Evolutionary conservation across 2,329 filamentous ascomycete genomes (phyloP).

Genomic region (Aspergillus novofumigatus): DNA sequence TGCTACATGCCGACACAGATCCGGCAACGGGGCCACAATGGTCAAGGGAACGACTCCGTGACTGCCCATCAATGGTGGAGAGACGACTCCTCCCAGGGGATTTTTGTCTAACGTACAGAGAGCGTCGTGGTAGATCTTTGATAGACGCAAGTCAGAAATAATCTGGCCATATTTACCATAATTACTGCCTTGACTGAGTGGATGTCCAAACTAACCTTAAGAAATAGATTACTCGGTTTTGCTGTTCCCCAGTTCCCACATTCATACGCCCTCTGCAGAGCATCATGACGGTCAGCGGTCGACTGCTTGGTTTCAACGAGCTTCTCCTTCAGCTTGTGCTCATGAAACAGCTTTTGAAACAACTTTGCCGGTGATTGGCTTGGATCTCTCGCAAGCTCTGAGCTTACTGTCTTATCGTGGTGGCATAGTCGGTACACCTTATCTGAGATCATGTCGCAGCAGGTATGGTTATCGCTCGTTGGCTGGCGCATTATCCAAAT

Average conservation of each 20-base stretch:
- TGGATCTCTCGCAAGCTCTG: conserved; percentile 53
- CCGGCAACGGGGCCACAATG: conserved; percentile 64
- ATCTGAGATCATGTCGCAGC: conserved; percentile 39
- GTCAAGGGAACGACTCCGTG: conserved; percentile 64
- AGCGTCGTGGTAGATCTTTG: conserved; percentile 61
- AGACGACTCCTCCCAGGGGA: conserved; percentile 48
- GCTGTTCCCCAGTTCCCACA: conserved; percentile 66
- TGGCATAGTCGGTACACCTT: conserved; percentile 52
- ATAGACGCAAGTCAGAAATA: background rate
- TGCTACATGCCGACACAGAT: conserved; percentile 69
- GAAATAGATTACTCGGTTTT: conserved; percentile 63
- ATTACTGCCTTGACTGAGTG: background rate
- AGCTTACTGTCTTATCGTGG: conserved; percentile 53
- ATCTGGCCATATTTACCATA: background rate
- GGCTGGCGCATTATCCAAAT: conserved; percentile 11
- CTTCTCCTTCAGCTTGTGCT: conserved; percentile 24
- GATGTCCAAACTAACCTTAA: conserved; percentile 44
- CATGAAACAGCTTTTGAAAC: conserved; percentile 54
- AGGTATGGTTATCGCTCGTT: conserved; percentile 11
- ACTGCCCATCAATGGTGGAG: conserved; percentile 57
- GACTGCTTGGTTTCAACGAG: conserved; percentile 18
- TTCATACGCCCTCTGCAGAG: conserved; percentile 51
- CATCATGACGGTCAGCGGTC: conserved; percentile 30
- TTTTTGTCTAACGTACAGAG: conserved; percentile 42
- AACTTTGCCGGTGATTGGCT: conserved; percentile 50